Base-by-base conservation (phyloP, 2,329 filamentous ascomycete species). In the Aspergillus floridensis region DNA sequence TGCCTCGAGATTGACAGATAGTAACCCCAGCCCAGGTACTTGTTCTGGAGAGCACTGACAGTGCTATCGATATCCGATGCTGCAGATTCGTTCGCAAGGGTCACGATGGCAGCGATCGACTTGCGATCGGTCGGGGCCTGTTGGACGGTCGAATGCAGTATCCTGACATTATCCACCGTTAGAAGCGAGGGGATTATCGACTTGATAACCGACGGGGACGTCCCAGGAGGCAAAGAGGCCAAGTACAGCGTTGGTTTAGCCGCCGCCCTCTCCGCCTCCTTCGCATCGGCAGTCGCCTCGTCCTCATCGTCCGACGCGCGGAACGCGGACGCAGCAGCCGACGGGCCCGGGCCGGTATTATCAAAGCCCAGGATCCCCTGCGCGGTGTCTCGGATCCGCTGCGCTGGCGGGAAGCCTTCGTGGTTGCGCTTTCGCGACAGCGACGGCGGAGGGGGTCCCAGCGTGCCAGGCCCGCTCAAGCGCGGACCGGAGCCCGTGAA, bases 11-110 rank as follows among this genome's bases (percentile, higher is more conserved):
- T 82, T 6, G 86, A 88, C 2, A 97, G 80, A 73, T 93, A 89
- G 77, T 89, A 92, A 5, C 93, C 93, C 72, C 86, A 92, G 16
- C 93, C 93, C 16, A 96, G 79, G 72, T 97, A 96, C 65, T 84
- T 86, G 64, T 95, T 92, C 70, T 96, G 91, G 32, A 96, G 78
- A 3, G 84, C 78, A 70, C 87, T 93, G 55, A 96, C 90, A 0
- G 88, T 85, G 4, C 86, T 82, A 69, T 97, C 92, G 56, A 97
- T 93, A 58, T 96, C 91, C 24, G 88, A 89, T 0, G 89, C 89
- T 0, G 92, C 86, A 0, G 92, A 95, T 64, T 95, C 91, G 59
- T 89, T 87, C 1, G 89, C 87, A 31, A 96, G 77, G 0, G 89
- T 92, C 49, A 95, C 89, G 66, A 96, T 91, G 4, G 92, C 92